Evolutionary conservation across 371 early-diverging fungal genomes (phyloP), one percentile per base, ranked within the genome.

Genomic region (Blakeslea trispora): DNA sequence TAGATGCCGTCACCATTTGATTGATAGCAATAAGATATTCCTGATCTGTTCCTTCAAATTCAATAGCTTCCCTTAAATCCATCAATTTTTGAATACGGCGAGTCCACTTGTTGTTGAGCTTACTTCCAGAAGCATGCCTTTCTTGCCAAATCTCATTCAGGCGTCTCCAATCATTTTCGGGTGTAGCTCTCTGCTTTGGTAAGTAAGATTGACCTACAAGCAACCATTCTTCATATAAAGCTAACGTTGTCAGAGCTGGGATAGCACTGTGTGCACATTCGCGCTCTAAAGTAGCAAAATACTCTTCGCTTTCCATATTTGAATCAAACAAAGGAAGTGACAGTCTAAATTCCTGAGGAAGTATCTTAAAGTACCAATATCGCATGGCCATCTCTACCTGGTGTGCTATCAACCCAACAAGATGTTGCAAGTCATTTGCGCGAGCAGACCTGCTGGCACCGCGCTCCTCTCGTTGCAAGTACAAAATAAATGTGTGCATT

Each of bases 311-410:
- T 3, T 57, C 45, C 0, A 72, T 45, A 0, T 23, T 53, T 0
- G 68, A 57, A 17, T 77, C 72, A 60, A 72, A 77, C 1, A 72
- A 42, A 0, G 69, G 77, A 5, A 70, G 32, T 0, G 69, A 61
- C 5, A 77, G 39, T 17, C 61, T 63, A 24, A 64, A 69, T 10
- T 66, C 59, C 3, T 51, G 19, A 0, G 72, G 74, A 11, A 74
- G 47, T 5, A 66, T 21, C 22, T 67, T 42, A 19, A 55, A 42
- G 43, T 77, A 77, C 77, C 77, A 77, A 44, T 60, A 53, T 6
- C 68, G 68, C 57, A 72, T 72, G 2, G 66, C 55, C 70, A 72
- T 69, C 42, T 75, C 76, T 7, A 72, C 58, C 44, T 61, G 59
- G 34, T 75, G 72, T 5, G 68, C 66, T 28, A 75, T 62, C 11